phyloP scores from a whole-genome alignment of 768 basidiomycete genomes.

The Heimioporus sp. region DNA sequence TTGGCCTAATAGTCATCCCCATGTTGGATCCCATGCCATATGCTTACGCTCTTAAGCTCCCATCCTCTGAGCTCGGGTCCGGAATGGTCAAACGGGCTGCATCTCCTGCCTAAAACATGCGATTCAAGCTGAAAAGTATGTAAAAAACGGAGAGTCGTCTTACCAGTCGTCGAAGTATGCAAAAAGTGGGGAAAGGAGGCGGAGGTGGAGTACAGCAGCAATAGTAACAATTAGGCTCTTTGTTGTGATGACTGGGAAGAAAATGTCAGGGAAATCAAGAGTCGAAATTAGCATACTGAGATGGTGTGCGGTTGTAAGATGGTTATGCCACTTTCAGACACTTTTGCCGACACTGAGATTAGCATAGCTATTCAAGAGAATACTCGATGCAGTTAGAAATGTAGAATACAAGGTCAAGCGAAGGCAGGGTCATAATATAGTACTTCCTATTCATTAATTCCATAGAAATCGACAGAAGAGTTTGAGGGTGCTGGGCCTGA shows the following conservation, averaged over 20 bases:
- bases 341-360: too few relatives aligned
- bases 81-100: slow-evolving; percentile 48
- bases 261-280: slow-evolving; percentile 25
- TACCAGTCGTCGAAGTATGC: slow-evolving; percentile 25
- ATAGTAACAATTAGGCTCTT: slow-evolving; percentile 31
- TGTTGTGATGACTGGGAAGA: slow-evolving; percentile 46
- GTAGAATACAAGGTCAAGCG: too few relatives aligned
- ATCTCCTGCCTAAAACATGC: slow-evolving; percentile 38
- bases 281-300: too few relatives aligned
- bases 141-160: slow-evolving; percentile 39
- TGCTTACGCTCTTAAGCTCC: slow-evolving; percentile 32
- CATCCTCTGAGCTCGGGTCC: slow-evolving; percentile 37
- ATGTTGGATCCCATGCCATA: slow-evolving; percentile 40
- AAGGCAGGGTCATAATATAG: too few relatives aligned
- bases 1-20: slow-evolving; percentile 35
- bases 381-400: too few relatives aligned
- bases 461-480: too few relatives aligned
- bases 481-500: too few relatives aligned
- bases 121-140: slow-evolving; percentile 44
- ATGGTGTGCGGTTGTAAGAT: too few relatives aligned
- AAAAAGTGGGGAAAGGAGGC: slow-evolving; percentile 27
- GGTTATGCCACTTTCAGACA: too few relatives aligned
- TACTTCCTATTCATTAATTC: too few relatives aligned
- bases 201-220: slow-evolving; percentile 26
- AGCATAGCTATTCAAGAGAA: too few relatives aligned